Base-by-base conservation (phyloP, 2,329 filamentous ascomycete genomes). In the Verticillium isaacii region DNA sequence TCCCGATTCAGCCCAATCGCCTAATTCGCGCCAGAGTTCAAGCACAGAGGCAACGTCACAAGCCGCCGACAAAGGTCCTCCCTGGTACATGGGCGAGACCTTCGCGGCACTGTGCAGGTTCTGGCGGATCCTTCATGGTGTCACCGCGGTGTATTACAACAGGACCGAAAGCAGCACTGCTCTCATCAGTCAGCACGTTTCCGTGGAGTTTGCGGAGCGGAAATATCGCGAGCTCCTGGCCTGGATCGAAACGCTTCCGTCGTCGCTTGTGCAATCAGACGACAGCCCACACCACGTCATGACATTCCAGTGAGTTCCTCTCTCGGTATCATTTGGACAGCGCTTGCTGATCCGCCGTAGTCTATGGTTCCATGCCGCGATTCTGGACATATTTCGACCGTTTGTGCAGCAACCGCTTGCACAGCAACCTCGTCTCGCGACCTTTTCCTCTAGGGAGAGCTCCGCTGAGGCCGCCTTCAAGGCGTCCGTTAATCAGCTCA, bases 171-270 rank as follows among this genome's bases (percentile, higher is more conserved):
- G 60, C 19, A 61, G 60, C 9, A 65, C 61, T 1, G 64, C 66
- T 2, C 32, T 61, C 3, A 52, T 39, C 1, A 29, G 12, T n/a
- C 17, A 62, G 11, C 60, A 61, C 14, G 60, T 65, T 17, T 61
- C 63, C 15, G 61, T 72, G 2, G 63, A 64, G 8, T 72, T 75
- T 56, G 71, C 72, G 1, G 76, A 78, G 62, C 69, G 69, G 52
- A 76, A 74, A 23, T 79, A 73, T 59, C 73, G 73, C 5, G 74
- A 78, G 62, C 66, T 79, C 0, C 67, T 79, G 15, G 70, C 72
- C 1, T 78, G 75, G 75, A 69, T 68, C 6, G 72, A 76, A 23
- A 68, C 62, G 1, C 60, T 79, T 12, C 72, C 74, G 0, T 29
- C 63, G 5, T 60, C 62, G 1, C 61, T 77, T 25, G 58, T 67